Evolutionary conservation across 2,329 filamentous ascomycete species (phyloP).

Genomic region (Neonectria punicea): DNA sequence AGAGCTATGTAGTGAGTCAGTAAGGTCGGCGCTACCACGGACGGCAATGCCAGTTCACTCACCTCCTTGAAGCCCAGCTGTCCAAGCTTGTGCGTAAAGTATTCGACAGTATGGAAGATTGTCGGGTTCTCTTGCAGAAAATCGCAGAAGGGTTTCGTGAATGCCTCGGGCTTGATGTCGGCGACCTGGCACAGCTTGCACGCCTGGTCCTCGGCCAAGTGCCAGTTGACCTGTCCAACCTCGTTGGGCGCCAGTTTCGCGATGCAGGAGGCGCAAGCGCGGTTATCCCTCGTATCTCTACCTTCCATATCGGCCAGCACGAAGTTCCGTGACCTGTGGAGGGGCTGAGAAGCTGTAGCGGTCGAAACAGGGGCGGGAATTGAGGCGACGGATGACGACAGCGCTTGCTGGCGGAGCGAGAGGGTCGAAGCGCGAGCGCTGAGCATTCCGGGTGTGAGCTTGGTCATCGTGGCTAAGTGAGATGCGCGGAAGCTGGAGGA

Average conservation of each 20-base stretch:
- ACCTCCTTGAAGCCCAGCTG: slow-evolving; percentile 79
- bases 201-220: slow-evolving; percentile 34
- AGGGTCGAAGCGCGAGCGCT: slow-evolving; percentile 56
- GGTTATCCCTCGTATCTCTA: slow-evolving; percentile 47
- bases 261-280: slow-evolving; percentile 54
- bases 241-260: slow-evolving; percentile 45
- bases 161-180: slow-evolving; percentile 67
- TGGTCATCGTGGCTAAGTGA: slow-evolving; percentile 52
- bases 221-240: slow-evolving; percentile 47
- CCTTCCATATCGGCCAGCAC: slow-evolving; percentile 55
- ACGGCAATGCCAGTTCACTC: slow-evolving; percentile 32
- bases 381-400: slow-evolving; percentile 39
- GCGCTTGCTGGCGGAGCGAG: slow-evolving; percentile 56
- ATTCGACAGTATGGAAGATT: slow-evolving; percentile 87
- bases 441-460: slow-evolving; percentile 56
- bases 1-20: slow-evolving; percentile 62
- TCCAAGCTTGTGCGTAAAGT: slow-evolving; percentile 78
- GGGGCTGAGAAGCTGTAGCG: slow-evolving; percentile 27
- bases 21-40: background rate
- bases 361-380: slow-evolving; percentile 44
- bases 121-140: slow-evolving; percentile 93
- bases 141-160: slow-evolving; percentile 84
- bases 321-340: slow-evolving; percentile 56
- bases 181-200: slow-evolving; percentile 53
- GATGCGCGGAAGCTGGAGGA: slow-evolving; percentile 21